Percentiles rank a stretch among this genome's conserved stretches.
phyloP scores from a whole-genome alignment of 2,329 filamentous ascomycete species.

The Ophiobolus disseminans region DNA sequence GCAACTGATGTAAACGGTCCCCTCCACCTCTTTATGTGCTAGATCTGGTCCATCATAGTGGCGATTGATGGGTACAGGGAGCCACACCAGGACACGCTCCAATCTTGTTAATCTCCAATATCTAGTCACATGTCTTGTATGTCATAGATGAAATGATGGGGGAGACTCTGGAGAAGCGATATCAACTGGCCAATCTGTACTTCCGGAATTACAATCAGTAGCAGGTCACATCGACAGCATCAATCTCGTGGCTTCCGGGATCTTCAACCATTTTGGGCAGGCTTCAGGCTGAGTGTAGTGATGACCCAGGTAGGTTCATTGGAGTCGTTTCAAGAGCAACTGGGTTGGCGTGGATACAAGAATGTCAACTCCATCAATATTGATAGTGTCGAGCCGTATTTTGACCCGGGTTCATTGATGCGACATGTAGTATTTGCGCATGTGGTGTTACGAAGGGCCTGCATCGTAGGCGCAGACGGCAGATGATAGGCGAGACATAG shows the following conservation, averaged over 20 bases:
- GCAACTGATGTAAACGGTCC: slow-evolving; percentile 7
- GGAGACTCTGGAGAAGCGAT: slow-evolving; percentile 13
- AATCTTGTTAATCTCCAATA: slow-evolving; percentile 25
- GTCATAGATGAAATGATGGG: slow-evolving; percentile 34
- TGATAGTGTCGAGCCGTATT: slow-evolving; percentile 24
- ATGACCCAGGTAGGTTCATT: slow-evolving; percentile 19
- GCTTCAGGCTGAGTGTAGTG: slow-evolving; percentile 37
- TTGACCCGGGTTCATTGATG: slow-evolving; percentile 26
- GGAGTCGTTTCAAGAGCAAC: slow-evolving; percentile 15
- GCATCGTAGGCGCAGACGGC: slow-evolving; percentile 14
- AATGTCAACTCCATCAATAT: slow-evolving; percentile 30
- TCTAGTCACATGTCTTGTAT: slow-evolving; percentile 29
- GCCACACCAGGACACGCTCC: slow-evolving; percentile 16
- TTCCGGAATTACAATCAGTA: slow-evolving; percentile 25
- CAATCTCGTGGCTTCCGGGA: slow-evolving; percentile 19
- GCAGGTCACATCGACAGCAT: slow-evolving; percentile 21
- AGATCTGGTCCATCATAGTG: slow-evolving; percentile 9
- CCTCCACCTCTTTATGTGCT: slow-evolving; percentile 32
- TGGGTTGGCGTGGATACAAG: slow-evolving; percentile 20
- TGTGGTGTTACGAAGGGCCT: slow-evolving; percentile 13
- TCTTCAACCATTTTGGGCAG: slow-evolving; percentile 21
- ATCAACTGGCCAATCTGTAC: slow-evolving; percentile 31
- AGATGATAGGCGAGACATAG: slow-evolving; percentile 19
- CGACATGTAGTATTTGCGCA: slow-evolving; percentile 16
- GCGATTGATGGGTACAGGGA: slow-evolving; percentile 16